phyloP scores from a whole-genome alignment of 495 filamentous ascomycete genomes.

The Penicillium riverlandense region DNA sequence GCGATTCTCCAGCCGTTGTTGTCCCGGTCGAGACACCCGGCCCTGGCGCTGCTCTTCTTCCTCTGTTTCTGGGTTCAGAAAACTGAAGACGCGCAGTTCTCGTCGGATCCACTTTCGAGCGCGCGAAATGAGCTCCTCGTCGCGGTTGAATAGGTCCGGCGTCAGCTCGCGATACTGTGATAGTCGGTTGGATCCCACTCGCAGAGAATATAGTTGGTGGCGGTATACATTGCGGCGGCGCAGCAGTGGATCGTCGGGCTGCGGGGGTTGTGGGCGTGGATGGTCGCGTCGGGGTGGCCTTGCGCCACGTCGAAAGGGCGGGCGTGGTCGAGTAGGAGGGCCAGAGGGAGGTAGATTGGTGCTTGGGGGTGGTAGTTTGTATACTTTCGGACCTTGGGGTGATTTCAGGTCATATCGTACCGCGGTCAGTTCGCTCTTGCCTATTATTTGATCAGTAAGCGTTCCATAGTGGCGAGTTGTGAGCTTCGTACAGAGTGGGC shows the following conservation, averaged over 20 bases:
- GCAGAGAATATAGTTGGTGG: conserved; percentile 68
- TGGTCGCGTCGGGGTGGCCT: conserved; percentile 17
- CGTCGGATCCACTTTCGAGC: conserved; percentile 85
- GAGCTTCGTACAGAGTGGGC: conserved; percentile 59
- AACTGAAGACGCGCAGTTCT: conserved; percentile 82
- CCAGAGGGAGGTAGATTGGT: conserved; percentile 1
- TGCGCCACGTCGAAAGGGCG: conserved; percentile 7
- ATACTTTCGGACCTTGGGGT: conserved; percentile 47
- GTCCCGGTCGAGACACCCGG: conserved; percentile 23
- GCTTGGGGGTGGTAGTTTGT: conserved; percentile 31
- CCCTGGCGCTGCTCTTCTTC: conserved; percentile 9
- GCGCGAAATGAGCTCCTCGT: conserved; percentile 64
- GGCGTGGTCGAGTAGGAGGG: not conserved
- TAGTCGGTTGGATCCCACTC: conserved; percentile 76
- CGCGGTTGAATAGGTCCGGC: conserved; percentile 54
- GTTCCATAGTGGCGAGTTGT: not conserved
- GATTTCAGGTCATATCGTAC: conserved; percentile 58
- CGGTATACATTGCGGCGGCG: conserved; percentile 71
- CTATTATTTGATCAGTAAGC: conserved; percentile 18
- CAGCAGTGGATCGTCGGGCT: conserved; percentile 52
- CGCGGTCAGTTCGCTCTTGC: conserved; percentile 57
- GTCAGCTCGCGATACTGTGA: conserved; percentile 74
- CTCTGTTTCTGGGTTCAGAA: conserved; percentile 45
- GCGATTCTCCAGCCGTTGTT: conserved; percentile 33
- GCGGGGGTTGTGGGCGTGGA: conserved; percentile 15